Evolutionary conservation across 805 yeast genomes (phyloP).

Genomic region (Soucietia sequanensis): DNA sequence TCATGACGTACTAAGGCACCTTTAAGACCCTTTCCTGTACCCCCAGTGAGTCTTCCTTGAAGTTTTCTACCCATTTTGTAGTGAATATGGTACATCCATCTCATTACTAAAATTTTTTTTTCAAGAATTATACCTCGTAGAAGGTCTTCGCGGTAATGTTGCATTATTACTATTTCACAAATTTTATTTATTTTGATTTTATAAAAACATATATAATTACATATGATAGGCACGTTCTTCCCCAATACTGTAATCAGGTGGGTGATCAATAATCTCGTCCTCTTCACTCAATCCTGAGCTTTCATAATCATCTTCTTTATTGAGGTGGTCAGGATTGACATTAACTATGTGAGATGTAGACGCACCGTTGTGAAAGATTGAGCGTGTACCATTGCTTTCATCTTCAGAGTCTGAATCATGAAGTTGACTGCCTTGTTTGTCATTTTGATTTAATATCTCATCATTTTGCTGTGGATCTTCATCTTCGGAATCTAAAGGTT

Average conservation of each 20-base stretch:
- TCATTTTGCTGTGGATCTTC: constrained; percentile 10
- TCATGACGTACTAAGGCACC: constrained; percentile 35
- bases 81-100: too few relatives aligned
- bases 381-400: too few relatives aligned
- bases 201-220: constrained; percentile 5
- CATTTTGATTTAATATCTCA: too few relatives aligned
- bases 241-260: constrained; percentile 8
- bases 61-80: constrained; percentile 32
- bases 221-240: constrained; percentile 23
- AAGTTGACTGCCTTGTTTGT: not conserved
- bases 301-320: constrained; percentile 12
- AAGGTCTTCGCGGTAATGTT: too few relatives aligned
- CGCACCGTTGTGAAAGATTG: too few relatives aligned
- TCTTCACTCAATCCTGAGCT: constrained; percentile 14
- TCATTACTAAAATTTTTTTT: too few relatives aligned
- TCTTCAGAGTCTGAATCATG: not conserved
- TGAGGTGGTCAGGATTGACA: not conserved
- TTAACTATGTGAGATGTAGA: too few relatives aligned
- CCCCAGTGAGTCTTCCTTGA: constrained; percentile 20
- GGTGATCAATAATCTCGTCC: not conserved
- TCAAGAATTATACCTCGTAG: too few relatives aligned
- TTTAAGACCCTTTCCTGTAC: constrained; percentile 33
- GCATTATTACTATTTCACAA: too few relatives aligned
- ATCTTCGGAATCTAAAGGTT: constrained; percentile 17
- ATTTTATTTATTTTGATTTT: too few relatives aligned